Evolutionary conservation across 2,329 filamentous ascomycete genomes (phyloP), one percentile per base, ranked within the genome.

Genomic region (Xylariales sp.): DNA sequence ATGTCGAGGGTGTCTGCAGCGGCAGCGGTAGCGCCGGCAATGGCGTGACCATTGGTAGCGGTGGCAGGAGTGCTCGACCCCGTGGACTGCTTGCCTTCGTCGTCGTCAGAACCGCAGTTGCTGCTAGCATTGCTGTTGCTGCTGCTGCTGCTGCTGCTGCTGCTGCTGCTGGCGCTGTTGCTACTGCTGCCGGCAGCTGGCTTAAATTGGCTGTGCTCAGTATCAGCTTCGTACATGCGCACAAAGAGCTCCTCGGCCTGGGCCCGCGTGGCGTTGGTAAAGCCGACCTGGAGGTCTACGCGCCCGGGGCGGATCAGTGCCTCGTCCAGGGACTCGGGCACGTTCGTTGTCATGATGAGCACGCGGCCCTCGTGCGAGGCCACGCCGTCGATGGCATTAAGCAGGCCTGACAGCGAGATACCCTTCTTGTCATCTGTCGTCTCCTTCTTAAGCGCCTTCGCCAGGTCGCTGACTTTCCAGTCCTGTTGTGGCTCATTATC

Each of bases 311-410:
- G 72, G 34, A 89, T 81, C 5, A 93, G 70, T 0, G 85, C 85
- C 31, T 81, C 73, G 53, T 90, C 85, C 0, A 91, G 74, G 12
- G 76, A 70, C 49, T 90, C 81, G 3, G 83, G 82, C 42, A 79
- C 75, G 60, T 91, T 93, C 21, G 84, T 88, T 0, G 86, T 90
- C 83, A 90, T 88, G 63, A 91, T 81, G 14, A 91, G 72, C 11
- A 91, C 76, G 31, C 85, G 76, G 18, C 85, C 86, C 62, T 91
- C 86, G 50, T 87, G 84, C 4, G 81, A 85, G 1, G 83, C 84
- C 1, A 89, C 85, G 38, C 88, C 85, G 52, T 94, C 87, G 42
- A 94, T 88, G 41, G 84, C 83, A 59, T 94, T 94, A 36, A 94
- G 72, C 1, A 94, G 71, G 1, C 86, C 86, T 0, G 85, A 87